These are phyloP conservation scores for Tetrastigma voinierianum DNA, from an alignment of 164 flowering plant species.

Conservation along the genomic window DNA sequence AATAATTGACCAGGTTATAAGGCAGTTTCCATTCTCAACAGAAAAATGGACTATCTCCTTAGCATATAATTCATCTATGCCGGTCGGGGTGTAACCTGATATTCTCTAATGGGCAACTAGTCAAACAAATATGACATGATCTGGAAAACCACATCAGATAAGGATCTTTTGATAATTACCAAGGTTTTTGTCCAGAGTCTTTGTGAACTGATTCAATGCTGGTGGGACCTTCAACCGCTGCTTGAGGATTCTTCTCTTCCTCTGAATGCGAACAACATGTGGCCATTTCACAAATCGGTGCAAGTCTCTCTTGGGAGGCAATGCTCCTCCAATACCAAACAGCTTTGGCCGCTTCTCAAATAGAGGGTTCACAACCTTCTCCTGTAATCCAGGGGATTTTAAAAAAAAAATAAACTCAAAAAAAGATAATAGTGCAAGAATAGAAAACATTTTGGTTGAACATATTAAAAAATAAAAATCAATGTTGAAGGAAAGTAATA, in stretches of 20 bases:
- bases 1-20: no score
- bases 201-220: constrained; percentile 45
- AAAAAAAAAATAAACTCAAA: background rate
- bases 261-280: constrained; percentile 34
- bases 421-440: background rate
- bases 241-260: constrained; percentile 42
- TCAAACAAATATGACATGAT: no score
- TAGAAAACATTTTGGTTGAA: no score
- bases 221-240: constrained; percentile 54
- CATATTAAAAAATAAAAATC: no score
- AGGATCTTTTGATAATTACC: constrained; percentile 17
- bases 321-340: constrained; percentile 44
- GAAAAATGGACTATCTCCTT: no score
- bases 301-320: constrained; percentile 45
- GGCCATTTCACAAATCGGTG: constrained; percentile 43
- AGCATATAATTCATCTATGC: no score
- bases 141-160: no score
- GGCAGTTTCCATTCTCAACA: no score
- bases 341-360: constrained; percentile 49
- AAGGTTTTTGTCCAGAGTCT: constrained; percentile 44
- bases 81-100: no score
- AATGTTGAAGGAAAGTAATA: background rate
- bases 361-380: constrained; percentile 38
- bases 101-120: no score
- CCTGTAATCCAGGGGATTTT: constrained; percentile 10